Percentiles rank a stretch among this genome's conserved stretches.
These are phyloP conservation scores for Eucalyptus guilfoylei DNA, from an alignment of 345 rosid genomes.

Conservation along the genomic window DNA sequence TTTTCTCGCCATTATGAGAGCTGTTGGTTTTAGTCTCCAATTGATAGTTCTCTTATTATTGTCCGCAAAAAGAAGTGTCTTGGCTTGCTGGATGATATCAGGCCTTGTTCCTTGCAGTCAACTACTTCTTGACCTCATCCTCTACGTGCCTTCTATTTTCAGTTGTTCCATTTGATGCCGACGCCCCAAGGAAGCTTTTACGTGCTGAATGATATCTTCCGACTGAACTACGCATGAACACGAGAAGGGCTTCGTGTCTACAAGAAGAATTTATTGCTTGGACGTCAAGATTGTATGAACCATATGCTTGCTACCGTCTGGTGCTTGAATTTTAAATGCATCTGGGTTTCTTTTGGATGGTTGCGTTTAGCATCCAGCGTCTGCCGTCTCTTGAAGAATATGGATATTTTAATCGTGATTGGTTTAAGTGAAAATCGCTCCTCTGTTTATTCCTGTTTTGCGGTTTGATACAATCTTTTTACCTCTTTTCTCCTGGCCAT, in stretches of 20 bases:
- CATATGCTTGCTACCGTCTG: neutral
- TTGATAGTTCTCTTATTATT: neutral
- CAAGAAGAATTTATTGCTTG: neutral
- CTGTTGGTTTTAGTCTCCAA: neutral
- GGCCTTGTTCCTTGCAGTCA: neutral
- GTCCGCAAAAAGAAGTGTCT: neutral
- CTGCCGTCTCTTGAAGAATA: neutral
- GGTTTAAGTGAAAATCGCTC: neutral
- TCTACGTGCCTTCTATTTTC: conserved; percentile 4
- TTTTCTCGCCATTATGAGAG: neutral
- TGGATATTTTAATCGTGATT: neutral
- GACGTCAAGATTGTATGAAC: neutral
- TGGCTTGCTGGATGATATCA: neutral
- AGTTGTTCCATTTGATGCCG: conserved; percentile 99
- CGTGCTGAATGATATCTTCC: conserved; percentile 88
- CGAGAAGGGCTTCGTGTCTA: neutral
- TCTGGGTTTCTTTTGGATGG: neutral
- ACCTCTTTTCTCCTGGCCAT: neutral
- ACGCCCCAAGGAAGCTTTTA: conserved; percentile 89
- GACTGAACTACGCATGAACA: conserved; percentile 89
- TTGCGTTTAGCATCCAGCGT: neutral
- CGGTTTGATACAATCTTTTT: neutral
- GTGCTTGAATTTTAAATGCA: neutral
- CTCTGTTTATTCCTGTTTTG: neutral
- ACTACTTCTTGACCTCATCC: neutral